Evolutionary conservation across 23 red algal species (phyloP).

Genomic region (Cyanidioschyzon merolae): DNA sequence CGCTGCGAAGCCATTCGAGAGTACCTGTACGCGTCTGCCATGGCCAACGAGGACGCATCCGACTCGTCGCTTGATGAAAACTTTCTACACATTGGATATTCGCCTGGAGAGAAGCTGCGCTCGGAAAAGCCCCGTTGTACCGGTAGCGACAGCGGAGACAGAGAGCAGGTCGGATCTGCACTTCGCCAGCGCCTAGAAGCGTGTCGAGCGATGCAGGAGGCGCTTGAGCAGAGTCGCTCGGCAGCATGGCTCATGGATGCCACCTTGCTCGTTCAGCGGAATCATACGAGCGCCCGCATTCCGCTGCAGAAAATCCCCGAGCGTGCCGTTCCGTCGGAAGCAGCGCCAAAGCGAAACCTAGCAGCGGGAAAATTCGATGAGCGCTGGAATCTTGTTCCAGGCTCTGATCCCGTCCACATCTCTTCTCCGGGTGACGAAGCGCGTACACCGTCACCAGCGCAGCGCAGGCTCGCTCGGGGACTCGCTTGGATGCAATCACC

Average conservation of each 20-base stretch:
- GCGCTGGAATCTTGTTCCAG: too few species aligned
- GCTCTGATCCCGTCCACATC: too few species aligned
- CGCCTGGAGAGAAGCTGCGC: background rate
- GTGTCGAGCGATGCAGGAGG: conserved; percentile 10
- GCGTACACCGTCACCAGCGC: too few species aligned
- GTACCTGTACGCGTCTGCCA: conserved; percentile 18
- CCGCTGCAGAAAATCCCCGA: too few species aligned
- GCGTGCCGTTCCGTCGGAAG: too few species aligned
- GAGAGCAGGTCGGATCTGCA: background rate
- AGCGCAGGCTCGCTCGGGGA: too few species aligned
- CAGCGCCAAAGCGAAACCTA: too few species aligned
- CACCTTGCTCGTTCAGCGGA: too few species aligned
- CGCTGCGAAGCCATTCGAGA: conserved; percentile 28
- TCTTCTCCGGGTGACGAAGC: too few species aligned
- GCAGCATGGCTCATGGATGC: background rate
- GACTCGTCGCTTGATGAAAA: background rate
- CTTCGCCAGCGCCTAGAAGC: background rate
- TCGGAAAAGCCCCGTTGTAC: background rate
- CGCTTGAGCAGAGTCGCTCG: conserved; percentile 4
- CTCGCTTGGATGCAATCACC: too few species aligned
- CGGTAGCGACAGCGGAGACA: background rate
- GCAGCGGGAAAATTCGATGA: too few species aligned
- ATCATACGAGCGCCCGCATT: too few species aligned
- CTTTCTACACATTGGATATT: background rate
- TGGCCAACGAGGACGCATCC: background rate